phyloP scores from a whole-genome alignment of 2,329 filamentous ascomycete genomes.

The Talaromyces sp. region DNA sequence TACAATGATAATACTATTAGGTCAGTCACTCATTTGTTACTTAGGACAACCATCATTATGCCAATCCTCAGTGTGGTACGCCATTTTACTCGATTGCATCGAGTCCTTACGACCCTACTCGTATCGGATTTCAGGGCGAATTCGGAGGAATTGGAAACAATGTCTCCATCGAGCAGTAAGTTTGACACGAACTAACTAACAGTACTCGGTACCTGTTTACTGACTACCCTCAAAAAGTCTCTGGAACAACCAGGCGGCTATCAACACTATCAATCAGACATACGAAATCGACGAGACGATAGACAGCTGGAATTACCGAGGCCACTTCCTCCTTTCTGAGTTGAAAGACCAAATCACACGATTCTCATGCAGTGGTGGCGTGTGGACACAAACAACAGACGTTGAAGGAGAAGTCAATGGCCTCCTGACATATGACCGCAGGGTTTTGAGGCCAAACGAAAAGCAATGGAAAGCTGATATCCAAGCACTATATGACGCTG shows the following conservation, averaged over 20 bases:
- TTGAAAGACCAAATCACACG: slow-evolving; percentile 45
- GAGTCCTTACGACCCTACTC: slow-evolving; percentile 50
- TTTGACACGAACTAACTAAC: slow-evolving; percentile 32
- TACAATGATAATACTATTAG: neutral
- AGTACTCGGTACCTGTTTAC: neutral
- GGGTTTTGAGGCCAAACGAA: neutral
- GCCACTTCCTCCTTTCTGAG: slow-evolving; percentile 46
- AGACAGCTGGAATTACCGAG: slow-evolving; percentile 61
- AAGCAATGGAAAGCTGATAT: neutral
- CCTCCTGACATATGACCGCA: slow-evolving; percentile 61
- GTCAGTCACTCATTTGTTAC: neutral
- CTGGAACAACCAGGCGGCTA: slow-evolving; percentile 52
- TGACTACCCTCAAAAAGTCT: neutral
- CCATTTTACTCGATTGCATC: slow-evolving; percentile 59
- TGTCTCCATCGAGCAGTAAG: slow-evolving; percentile 55
- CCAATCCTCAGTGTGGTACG: slow-evolving; percentile 63
- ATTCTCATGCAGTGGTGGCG: slow-evolving; percentile 60
- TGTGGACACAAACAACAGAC: slow-evolving; percentile 70
- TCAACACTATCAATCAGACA: slow-evolving; percentile 58
- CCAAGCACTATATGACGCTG: neutral
- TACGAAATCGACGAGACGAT: slow-evolving; percentile 59
- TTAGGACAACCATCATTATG: slow-evolving; percentile 66
- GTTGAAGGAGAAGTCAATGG: slow-evolving; percentile 72
- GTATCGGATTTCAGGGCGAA: slow-evolving; percentile 65
- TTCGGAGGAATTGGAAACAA: slow-evolving; percentile 66